phyloP scores from a whole-genome alignment of 176 grass and related monocot genomes.

The Cenchrus fungigraminus region DNA sequence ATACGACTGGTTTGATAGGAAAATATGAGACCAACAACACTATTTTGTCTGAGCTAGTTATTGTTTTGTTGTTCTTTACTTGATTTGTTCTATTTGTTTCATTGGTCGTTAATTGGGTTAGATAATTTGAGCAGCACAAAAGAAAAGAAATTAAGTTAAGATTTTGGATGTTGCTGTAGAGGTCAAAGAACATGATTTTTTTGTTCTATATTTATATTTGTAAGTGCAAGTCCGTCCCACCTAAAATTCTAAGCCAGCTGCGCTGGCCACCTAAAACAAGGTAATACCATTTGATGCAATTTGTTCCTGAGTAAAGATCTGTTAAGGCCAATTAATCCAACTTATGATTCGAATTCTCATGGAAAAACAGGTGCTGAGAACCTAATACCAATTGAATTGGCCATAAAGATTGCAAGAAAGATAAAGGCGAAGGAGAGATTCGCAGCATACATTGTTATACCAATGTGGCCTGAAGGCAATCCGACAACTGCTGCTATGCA shows the following conservation, averaged over 20 bases:
- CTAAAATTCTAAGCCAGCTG: too few species aligned
- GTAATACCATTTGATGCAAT: not conserved
- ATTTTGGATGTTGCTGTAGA: too few species aligned
- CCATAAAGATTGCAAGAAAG: slow-evolving; percentile 92
- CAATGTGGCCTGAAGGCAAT: slow-evolving; percentile 95
- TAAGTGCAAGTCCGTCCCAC: too few species aligned
- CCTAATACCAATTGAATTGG: slow-evolving; percentile 89
- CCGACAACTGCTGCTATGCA: slow-evolving; percentile 76
- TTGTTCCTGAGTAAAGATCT: not conserved
- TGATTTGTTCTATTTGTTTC: too few species aligned
- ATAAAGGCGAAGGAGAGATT: slow-evolving; percentile 77
- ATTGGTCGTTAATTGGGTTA: too few species aligned
- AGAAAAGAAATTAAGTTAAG: too few species aligned
- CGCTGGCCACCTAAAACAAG: too few species aligned
- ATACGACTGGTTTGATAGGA: slow-evolving; percentile 6
- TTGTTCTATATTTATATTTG: too few species aligned
- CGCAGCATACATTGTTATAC: slow-evolving; percentile 83
- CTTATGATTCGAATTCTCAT: slow-evolving; percentile 19
- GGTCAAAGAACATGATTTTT: too few species aligned
- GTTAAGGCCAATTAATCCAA: not conserved
- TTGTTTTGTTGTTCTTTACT: too few species aligned
- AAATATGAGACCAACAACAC: not conserved
- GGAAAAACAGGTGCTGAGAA: slow-evolving; percentile 72
- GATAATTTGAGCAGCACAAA: too few species aligned
- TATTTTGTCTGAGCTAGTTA: too few species aligned